phyloP scores from a whole-genome alignment of 805 yeast species.

The Yamadazyma kitorensis region DNA sequence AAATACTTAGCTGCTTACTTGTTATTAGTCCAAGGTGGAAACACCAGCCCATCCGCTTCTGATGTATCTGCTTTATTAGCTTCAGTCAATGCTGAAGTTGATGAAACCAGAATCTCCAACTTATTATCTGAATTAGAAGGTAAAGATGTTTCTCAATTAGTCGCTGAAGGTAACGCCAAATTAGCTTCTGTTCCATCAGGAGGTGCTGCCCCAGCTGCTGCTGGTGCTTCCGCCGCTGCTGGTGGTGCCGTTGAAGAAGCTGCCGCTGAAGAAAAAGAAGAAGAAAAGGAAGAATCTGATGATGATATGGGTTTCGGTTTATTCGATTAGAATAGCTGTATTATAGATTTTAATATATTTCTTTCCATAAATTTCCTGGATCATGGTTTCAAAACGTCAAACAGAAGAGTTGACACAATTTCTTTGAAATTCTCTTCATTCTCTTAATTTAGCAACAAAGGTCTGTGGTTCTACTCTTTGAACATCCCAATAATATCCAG shows the following conservation, averaged over 20 bases:
- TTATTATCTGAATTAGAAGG: conserved; percentile 49
- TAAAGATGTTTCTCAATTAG: conserved; percentile 45
- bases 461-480: conserved; percentile 2
- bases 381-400: too few species aligned
- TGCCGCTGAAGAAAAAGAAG: conserved; percentile 33
- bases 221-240: conserved; percentile 34
- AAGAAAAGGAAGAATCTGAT: conserved; percentile 35
- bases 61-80: conserved; percentile 40
- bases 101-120: conserved; percentile 59
- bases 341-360: too few species aligned
- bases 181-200: conserved; percentile 77
- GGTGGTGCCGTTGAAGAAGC: conserved; percentile 42
- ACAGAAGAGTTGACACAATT: too few species aligned
- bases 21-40: conserved; percentile 46
- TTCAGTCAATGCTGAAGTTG: conserved; percentile 58
- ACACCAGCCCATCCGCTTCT: conserved; percentile 42
- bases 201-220: conserved; percentile 41
- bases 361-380: too few species aligned
- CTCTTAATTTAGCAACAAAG: too few species aligned
- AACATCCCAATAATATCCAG: conserved; percentile 6
- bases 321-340: conserved; percentile 73
- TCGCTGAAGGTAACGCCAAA: conserved; percentile 91
- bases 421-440: too few species aligned
- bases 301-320: conserved; percentile 76
- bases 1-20: conserved; percentile 48